Percentiles rank a stretch among this genome's conserved stretches.
These are phyloP conservation scores for Hyaloscypha hepaticicola DNA, from an alignment of 495 filamentous ascomycete genomes.

Conservation along the genomic window DNA sequence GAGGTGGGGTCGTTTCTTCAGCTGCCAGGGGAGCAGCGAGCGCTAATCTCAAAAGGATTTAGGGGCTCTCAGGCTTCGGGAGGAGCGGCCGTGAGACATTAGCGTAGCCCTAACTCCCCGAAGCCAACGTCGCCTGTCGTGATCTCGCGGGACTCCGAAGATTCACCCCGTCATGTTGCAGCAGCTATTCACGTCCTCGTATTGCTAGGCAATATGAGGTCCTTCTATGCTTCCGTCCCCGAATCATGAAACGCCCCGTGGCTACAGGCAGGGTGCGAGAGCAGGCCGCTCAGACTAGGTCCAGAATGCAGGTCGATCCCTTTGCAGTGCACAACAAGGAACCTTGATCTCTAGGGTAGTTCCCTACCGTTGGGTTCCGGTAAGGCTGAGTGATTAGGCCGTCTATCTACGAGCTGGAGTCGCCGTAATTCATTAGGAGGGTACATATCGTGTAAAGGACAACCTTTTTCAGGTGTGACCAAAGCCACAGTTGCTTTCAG, in stretches of 20 bases:
- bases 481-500: too few species aligned
- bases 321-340: background rate
- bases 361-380: background rate
- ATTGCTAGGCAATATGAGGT: background rate
- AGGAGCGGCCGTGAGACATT: background rate
- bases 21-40: background rate
- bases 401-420: background rate
- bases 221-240: background rate
- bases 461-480: too few species aligned
- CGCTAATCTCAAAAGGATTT: background rate
- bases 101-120: background rate
- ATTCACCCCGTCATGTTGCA: background rate
- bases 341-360: background rate
- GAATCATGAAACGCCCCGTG: background rate
- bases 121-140: background rate
- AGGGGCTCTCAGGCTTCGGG: too few species aligned
- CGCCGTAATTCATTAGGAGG: background rate
- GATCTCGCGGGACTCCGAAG: background rate
- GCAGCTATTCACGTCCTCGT: background rate
- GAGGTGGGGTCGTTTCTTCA: background rate
- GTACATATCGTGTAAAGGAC: background rate
- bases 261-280: too few species aligned
- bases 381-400: background rate
- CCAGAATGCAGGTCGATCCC: background rate
- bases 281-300: background rate